Evolutionary conservation across 192 early-diverging fungal genomes (phyloP).

Genomic region (Helicostylum pulchrum): DNA sequence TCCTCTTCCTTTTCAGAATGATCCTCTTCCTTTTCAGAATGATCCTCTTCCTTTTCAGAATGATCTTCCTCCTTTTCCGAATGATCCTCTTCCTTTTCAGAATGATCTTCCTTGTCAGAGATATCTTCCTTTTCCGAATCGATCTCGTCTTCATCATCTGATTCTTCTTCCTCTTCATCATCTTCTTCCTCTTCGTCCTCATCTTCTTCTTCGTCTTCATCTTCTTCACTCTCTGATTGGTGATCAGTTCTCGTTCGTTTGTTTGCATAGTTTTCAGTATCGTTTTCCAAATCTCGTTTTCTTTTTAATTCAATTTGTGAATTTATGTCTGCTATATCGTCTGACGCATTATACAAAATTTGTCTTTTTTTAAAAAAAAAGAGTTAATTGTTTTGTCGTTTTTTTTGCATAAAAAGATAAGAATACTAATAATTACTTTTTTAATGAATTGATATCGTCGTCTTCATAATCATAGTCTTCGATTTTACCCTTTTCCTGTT

Average conservation of each 20-base stretch:
- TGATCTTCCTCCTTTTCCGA: slow-evolving; percentile 1
- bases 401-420: background rate
- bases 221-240: slow-evolving; percentile 18
- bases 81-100: background rate
- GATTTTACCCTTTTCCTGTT: slow-evolving; percentile 51
- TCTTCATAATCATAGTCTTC: slow-evolving; percentile 51
- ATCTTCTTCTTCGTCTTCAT: slow-evolving; percentile 19
- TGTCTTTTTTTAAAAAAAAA: slow-evolving; percentile 4
- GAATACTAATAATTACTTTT: slow-evolving; percentile 33
- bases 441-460: slow-evolving; percentile 43
- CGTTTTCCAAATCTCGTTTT: background rate
- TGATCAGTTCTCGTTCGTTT: slow-evolving; percentile 16
- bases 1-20: slow-evolving; percentile 5
- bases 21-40: slow-evolving; percentile 17
- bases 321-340: background rate
- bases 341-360: slow-evolving; percentile 12
- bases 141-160: slow-evolving; percentile 24
- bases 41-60: slow-evolving; percentile 3
- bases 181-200: slow-evolving; percentile 1
- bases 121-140: slow-evolving; percentile 15
- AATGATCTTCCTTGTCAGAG: background rate
- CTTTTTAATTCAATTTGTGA: background rate
- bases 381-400: no score
- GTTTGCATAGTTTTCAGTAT: background rate
- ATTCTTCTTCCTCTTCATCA: background rate